Evolutionary conservation across 1,284 basidiomycete genomes (phyloP).

Genomic region (Melanopsichium pennsylvanicum): DNA sequence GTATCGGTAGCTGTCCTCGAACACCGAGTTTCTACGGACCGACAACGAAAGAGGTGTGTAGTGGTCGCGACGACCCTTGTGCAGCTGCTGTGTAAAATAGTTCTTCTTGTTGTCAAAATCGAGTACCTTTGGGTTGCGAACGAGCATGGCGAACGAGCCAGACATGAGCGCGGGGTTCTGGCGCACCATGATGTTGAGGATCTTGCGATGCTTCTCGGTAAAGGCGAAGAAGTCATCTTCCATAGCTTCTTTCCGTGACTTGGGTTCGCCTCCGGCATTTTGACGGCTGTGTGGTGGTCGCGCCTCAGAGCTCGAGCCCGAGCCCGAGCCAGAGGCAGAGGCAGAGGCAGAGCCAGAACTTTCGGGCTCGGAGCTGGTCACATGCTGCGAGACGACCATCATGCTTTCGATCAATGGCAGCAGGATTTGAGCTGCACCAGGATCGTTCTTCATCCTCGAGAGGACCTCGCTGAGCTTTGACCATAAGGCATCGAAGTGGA

Average conservation of each 20-base stretch:
- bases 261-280: constrained; percentile 20
- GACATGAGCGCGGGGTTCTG: constrained; percentile 98
- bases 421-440: constrained; percentile 60
- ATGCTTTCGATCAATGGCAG: constrained; percentile 68
- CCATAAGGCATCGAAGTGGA: constrained; percentile 61
- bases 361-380: constrained; percentile 39
- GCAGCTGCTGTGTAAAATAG: constrained; percentile 96
- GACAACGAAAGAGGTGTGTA: constrained; percentile 87
- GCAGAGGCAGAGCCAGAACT: constrained; percentile 9
- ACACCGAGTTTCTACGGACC: constrained; percentile 89
- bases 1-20: constrained; percentile 95
- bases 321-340: too few species aligned
- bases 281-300: constrained; percentile 42
- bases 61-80: constrained; percentile 80
- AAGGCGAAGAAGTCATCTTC: constrained; percentile 91
- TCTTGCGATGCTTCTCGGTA: constrained; percentile 91
- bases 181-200: constrained; percentile 95
- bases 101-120: constrained; percentile 99
- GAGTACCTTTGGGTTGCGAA: constrained; percentile 93
- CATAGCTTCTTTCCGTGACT: constrained; percentile 60
- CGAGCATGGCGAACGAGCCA: constrained; percentile 93
- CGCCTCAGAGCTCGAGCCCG: background rate
- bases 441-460: constrained; percentile 57
- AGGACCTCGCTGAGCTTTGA: constrained; percentile 58
- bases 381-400: constrained; percentile 98